A percentile compares a stretch with the other conserved stretches of the same genome.
Conservation (phyloP, 1,284 basidiomycete species). For the Peniophora sp. region DNA sequence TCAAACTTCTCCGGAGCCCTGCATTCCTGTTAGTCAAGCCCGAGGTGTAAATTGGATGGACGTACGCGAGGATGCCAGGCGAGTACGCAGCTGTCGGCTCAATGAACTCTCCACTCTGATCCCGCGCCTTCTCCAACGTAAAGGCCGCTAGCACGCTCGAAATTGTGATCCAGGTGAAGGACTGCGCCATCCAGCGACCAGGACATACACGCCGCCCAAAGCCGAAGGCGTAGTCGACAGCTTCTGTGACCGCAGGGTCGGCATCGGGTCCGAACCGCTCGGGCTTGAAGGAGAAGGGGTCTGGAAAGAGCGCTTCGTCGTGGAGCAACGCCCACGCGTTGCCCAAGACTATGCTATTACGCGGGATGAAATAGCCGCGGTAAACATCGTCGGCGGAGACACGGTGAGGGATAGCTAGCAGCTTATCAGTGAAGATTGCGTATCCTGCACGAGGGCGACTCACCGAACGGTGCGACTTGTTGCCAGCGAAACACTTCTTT, state of each 20-base stretch:
- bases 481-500: slow-evolving; percentile 27
- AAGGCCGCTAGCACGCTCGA: slow-evolving; percentile 15
- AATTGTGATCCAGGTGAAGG: slow-evolving; percentile 16
- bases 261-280: slow-evolving; percentile 10
- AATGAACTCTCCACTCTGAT: slow-evolving; percentile 14
- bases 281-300: slow-evolving; percentile 14
- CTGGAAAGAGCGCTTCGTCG: slow-evolving; percentile 13
- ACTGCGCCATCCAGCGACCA: slow-evolving; percentile 18
- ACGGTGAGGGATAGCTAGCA: slow-evolving; percentile 17
- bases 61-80: slow-evolving; percentile 14
- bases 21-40: not conserved
- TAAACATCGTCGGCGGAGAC: slow-evolving; percentile 23
- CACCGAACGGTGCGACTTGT: slow-evolving; percentile 23
- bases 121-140: slow-evolving; percentile 14
- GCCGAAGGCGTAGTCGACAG: slow-evolving; percentile 14
- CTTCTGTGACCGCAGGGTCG: slow-evolving; percentile 7
- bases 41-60: not conserved
- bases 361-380: slow-evolving; percentile 21
- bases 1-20: slow-evolving; percentile 12
- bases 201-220: slow-evolving; percentile 17
- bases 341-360: slow-evolving; percentile 14
- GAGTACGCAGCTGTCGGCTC: slow-evolving; percentile 12
- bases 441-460: not conserved
- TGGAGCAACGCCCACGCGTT: slow-evolving; percentile 17
- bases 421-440: not conserved